These are phyloP conservation scores for Setaria italica DNA, from an alignment of 202 grass and related monocot genomes.

Conservation along the genomic window DNA sequence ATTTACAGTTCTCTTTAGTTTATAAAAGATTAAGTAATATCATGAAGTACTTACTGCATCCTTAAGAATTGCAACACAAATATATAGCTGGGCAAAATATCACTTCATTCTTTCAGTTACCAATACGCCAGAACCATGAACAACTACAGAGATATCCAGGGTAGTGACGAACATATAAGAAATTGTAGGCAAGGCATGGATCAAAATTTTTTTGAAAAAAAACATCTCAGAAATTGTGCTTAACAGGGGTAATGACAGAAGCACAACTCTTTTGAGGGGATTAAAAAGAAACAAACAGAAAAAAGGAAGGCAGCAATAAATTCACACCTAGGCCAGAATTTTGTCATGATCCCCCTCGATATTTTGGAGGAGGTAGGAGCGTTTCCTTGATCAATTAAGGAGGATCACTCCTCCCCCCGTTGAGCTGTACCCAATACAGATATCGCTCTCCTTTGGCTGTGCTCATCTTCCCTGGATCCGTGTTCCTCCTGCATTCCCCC, in stretches of 20 bases:
- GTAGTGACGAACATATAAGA: not conserved
- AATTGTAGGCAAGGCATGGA: not conserved
- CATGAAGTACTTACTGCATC: conserved; percentile 1
- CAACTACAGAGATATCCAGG: conserved; percentile 2
- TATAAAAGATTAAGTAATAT: not conserved
- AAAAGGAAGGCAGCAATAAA: conserved; percentile 33
- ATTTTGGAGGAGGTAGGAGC: not conserved
- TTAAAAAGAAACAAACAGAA: conserved; percentile 27
- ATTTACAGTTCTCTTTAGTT: conserved; percentile 20
- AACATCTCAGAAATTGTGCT: conserved; percentile 10
- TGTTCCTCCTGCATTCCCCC: conserved; percentile 28
- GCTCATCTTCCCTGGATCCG: conserved; percentile 3
- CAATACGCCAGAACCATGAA: not conserved
- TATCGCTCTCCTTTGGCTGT: not conserved
- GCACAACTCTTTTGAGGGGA: not conserved
- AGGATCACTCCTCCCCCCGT: conserved; percentile 8
- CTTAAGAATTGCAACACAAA: not conserved
- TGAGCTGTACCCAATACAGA: conserved; percentile 9
- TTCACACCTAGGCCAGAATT: conserved; percentile 4
- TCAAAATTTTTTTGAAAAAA: not conserved
- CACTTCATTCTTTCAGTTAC: conserved; percentile 4
- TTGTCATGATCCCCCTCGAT: conserved; percentile 16
- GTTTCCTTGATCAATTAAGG: conserved; percentile 26
- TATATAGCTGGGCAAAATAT: conserved; percentile 14
- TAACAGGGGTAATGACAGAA: not conserved